phyloP scores from a whole-genome alignment of 148 eudicot species.

The Camellia sinensis region DNA sequence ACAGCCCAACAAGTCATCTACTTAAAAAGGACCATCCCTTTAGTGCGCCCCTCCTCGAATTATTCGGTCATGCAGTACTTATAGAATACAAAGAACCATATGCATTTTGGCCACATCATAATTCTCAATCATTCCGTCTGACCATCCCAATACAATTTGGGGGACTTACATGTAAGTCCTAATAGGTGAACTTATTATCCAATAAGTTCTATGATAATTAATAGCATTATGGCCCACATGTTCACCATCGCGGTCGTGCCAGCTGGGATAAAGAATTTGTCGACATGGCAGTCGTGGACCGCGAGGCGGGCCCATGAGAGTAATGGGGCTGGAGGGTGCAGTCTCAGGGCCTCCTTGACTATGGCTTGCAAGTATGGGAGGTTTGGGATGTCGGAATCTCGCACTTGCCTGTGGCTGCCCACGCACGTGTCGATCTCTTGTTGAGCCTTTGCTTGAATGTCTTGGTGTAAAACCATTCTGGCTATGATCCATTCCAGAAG shows the following conservation, averaged over 20 bases:
- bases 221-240: slow-evolving; percentile 96
- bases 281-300: slow-evolving; percentile 54
- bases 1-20: too few relatives aligned
- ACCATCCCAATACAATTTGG: too few relatives aligned
- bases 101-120: too few relatives aligned
- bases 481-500: slow-evolving; percentile 83
- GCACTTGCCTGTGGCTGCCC: slow-evolving; percentile 39
- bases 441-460: slow-evolving; percentile 66
- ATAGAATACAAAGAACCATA: too few relatives aligned
- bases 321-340: slow-evolving; percentile 87
- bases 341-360: slow-evolving; percentile 66
- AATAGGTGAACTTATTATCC: too few relatives aligned
- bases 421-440: slow-evolving; percentile 45
- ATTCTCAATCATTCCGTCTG: too few relatives aligned
- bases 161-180: too few relatives aligned
- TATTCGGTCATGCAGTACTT: too few relatives aligned
- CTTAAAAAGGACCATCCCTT: too few relatives aligned
- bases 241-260: slow-evolving; percentile 88
- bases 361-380: slow-evolving; percentile 73
- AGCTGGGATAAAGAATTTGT: slow-evolving; percentile 52
- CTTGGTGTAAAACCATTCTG: slow-evolving; percentile 62
- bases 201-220: too few relatives aligned
- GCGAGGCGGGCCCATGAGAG: slow-evolving; percentile 92
- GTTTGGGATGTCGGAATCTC: slow-evolving; percentile 57
- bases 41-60: too few relatives aligned